Conservation (phyloP, 2,329 filamentous ascomycete genomes). For the Phialophora macrospora region DNA sequence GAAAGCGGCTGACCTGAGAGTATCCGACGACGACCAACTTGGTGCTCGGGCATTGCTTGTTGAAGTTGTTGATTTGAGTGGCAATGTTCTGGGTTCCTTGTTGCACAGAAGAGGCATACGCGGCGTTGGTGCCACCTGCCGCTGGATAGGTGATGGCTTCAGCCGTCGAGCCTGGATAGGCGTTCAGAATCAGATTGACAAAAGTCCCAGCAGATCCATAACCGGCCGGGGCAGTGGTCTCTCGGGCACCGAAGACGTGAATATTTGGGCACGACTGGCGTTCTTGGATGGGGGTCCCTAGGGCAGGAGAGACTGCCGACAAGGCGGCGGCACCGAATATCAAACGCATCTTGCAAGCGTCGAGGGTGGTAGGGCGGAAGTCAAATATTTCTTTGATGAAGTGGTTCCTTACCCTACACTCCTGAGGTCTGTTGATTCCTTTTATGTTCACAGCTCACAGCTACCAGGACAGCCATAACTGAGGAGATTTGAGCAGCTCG, state of each 20-base stretch:
- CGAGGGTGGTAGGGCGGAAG: background rate
- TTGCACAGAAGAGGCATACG: conserved; percentile 4
- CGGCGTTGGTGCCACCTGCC: conserved; percentile 1
- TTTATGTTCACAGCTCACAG: conserved; percentile 2
- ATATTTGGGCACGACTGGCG: conserved; percentile 5
- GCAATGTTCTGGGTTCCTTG: conserved; percentile 13
- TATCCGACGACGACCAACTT: conserved; percentile 7
- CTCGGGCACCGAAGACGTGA: conserved; percentile 2
- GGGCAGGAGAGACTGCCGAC: background rate
- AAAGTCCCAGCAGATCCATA: conserved; percentile 9
- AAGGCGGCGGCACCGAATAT: background rate
- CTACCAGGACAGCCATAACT: background rate
- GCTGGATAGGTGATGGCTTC: conserved; percentile 8
- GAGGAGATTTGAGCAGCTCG: background rate
- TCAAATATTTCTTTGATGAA: background rate
- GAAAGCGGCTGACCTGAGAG: conserved; percentile 3
- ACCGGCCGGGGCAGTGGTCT: conserved; percentile 4
- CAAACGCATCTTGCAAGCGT: background rate
- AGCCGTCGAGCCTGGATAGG: conserved; percentile 6
- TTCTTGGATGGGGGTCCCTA: background rate
- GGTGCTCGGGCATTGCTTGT: conserved; percentile 9
- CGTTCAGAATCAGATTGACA: conserved; percentile 10
- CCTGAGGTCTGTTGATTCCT: background rate
- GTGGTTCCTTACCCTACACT: background rate
- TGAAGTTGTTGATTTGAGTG: conserved; percentile 6